Evolutionary conservation across 169 alveolate species (phyloP), one percentile per base, ranked within the genome.

Genomic region (Eimeria maxima): DNA sequence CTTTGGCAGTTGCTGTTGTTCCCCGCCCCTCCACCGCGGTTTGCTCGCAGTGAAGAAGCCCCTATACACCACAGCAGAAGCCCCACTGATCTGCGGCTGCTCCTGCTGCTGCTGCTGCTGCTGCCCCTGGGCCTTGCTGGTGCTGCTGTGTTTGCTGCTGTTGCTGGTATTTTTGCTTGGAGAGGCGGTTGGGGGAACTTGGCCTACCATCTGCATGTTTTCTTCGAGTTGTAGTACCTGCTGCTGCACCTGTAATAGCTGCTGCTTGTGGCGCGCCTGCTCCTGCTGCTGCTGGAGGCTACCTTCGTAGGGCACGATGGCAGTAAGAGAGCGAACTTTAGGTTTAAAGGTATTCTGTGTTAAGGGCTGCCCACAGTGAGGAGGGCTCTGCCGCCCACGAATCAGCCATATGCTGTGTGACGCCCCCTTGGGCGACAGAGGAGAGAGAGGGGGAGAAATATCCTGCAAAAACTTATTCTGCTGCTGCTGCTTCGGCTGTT

Each of bases 271-370:
- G 38, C 27, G 71, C 53, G 38, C 63, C 33, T 20, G 86, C 69
- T 45, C 71, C 71, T 11, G 90, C 71, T 81, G 47, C 53, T 47
- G 91, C 73, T 81, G 91, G 74, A 81, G 91, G 55, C 73, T 47
- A 16, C 73, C 74, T 50, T 81, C 74, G 24, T 81, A 55, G 16
- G 91, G 73, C 13, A 81, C 69, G 27, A 81, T 53, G 27, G 91
- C 73, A n/a, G 91, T 81, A 8, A 81, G 73, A 29, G 74, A 53
- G 38, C 91, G 45, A 13, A 22, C 3, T 38, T 81, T 81, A 0
- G 91, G 91, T 18, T 50, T 50, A 18, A 27, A 81, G 5, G 55
- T 27, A 29, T 55, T 14, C 27, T n/a, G 55, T 4, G 0, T 11
- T 11, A 4, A 27, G 13, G 4, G 33, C 16, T 6, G 44, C 24